Percentiles rank a stretch among this genome's conserved stretches.
phyloP scores from a whole-genome alignment of 352 stramenopile genomes.

The Phytophthora pinifolia region DNA sequence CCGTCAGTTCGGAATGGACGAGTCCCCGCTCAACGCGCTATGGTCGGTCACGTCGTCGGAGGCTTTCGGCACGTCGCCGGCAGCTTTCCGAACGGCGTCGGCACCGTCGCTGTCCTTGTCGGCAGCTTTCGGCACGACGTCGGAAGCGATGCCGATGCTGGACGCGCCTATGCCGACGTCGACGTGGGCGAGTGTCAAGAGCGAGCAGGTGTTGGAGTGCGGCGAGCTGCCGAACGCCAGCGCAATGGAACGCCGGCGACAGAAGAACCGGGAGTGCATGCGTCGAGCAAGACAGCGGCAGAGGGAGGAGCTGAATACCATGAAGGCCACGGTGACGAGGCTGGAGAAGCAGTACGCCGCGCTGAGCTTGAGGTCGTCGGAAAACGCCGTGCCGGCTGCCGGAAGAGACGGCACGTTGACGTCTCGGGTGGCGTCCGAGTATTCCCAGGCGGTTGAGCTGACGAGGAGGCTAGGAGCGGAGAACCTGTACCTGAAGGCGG shows the following conservation, averaged over 20 bases:
- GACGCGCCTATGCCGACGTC: conserved; percentile 6
- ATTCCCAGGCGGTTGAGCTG: conserved; percentile 29
- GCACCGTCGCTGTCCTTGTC: too few relatives aligned
- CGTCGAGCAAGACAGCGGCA: conserved; percentile 32
- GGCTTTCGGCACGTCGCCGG: background rate
- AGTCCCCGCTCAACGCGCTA: background rate
- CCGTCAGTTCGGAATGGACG: conserved; percentile 4
- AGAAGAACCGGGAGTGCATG: conserved; percentile 52
- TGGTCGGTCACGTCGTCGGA: background rate
- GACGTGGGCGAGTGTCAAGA: conserved; percentile 1
- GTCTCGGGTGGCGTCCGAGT: conserved; percentile 6
- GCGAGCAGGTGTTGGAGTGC: conserved; percentile 18
- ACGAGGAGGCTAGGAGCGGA: conserved; percentile 36
- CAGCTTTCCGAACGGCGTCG: conserved; percentile 3
- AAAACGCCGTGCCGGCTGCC: too few relatives aligned
- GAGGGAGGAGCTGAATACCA: conserved; percentile 33
- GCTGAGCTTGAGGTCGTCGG: conserved; percentile 27
- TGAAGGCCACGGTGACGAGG: conserved; percentile 32
- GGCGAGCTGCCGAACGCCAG: conserved; percentile 18
- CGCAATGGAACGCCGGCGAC: conserved; percentile 22
- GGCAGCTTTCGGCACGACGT: too few relatives aligned
- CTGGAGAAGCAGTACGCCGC: conserved; percentile 38
- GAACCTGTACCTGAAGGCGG: conserved; percentile 41
- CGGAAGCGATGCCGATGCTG: conserved; percentile 7
- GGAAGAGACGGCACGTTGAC: background rate